Evolutionary conservation across 495 filamentous ascomycete species (phyloP).

Genomic region (Xylaria scruposa): DNA sequence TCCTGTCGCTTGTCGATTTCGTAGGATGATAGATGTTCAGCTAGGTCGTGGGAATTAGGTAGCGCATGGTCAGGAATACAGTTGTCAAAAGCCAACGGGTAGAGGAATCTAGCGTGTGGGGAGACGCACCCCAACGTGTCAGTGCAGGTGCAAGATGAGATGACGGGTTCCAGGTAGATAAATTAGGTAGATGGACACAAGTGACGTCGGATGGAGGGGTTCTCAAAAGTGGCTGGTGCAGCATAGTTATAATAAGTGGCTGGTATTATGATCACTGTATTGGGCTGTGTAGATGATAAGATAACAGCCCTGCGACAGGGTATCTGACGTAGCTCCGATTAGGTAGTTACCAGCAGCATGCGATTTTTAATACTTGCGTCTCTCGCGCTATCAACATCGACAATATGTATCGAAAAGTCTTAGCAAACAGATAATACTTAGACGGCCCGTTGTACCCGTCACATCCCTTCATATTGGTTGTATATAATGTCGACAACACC

Average conservation of each 20-base stretch:
- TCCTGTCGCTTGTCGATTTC: neutral
- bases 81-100: conserved; percentile 20
- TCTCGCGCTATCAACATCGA: neutral
- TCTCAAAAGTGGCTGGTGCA: neutral
- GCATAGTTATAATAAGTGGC: neutral
- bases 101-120: neutral
- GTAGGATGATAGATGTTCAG: conserved; percentile 16
- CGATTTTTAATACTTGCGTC: neutral
- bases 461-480: neutral
- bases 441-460: neutral
- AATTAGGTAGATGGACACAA: neutral
- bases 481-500: conserved; percentile 34
- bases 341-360: neutral
- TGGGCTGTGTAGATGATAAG: conserved; percentile 1
- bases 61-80: conserved; percentile 11
- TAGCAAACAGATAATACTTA: neutral
- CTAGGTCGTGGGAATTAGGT: conserved; percentile 1
- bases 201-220: conserved; percentile 11
- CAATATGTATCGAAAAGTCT: neutral
- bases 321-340: conserved; percentile 10
- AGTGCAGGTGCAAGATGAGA: conserved; percentile 22
- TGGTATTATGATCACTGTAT: neutral
- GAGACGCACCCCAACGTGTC: conserved; percentile 21
- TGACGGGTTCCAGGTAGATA: neutral
- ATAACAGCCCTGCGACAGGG: neutral